Evolutionary conservation across 768 basidiomycete species (phyloP).

Genomic region (Naematelia aurantialba): DNA sequence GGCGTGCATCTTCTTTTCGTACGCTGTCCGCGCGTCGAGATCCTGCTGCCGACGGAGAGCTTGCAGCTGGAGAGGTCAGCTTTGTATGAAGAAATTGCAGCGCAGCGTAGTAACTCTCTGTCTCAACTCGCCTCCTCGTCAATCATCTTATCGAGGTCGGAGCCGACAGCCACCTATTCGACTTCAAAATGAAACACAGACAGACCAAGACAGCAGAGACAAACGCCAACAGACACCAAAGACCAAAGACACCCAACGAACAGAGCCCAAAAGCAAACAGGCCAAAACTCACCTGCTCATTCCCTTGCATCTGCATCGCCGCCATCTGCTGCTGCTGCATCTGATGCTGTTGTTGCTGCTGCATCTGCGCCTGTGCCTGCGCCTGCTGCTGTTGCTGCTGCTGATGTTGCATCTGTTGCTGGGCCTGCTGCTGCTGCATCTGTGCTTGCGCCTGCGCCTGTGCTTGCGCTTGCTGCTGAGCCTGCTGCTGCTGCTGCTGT

Average conservation of each 20-base stretch:
- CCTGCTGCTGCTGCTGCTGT: constrained; percentile 17
- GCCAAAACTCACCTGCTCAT: constrained; percentile 24
- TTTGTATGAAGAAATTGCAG: background rate
- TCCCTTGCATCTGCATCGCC: constrained; percentile 3
- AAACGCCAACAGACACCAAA: background rate
- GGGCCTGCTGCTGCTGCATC: background rate
- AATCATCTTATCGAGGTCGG: background rate
- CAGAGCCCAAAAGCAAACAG: too few relatives aligned
- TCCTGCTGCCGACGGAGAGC: constrained; percentile 25
- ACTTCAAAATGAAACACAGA: background rate
- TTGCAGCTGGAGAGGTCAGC: constrained; percentile 11
- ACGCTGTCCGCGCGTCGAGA: constrained; percentile 21
- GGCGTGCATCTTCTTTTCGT: constrained; percentile 35
- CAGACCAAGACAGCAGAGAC: background rate
- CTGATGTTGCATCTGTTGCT: background rate
- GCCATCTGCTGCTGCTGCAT: constrained; percentile 3
- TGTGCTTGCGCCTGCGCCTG: constrained; percentile 15
- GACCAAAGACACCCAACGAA: background rate
- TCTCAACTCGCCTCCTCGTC: background rate
- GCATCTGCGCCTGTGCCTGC: background rate
- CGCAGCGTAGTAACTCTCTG: background rate
- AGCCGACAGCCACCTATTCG: background rate
- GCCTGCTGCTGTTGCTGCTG: background rate
- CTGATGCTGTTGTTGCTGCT: constrained; percentile 12
- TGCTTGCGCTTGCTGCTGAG: constrained; percentile 1